Evolutionary conservation across 768 basidiomycete genomes (phyloP), one percentile per base, ranked within the genome.

Genomic region (Pilatotrama ljubarskyi): DNA sequence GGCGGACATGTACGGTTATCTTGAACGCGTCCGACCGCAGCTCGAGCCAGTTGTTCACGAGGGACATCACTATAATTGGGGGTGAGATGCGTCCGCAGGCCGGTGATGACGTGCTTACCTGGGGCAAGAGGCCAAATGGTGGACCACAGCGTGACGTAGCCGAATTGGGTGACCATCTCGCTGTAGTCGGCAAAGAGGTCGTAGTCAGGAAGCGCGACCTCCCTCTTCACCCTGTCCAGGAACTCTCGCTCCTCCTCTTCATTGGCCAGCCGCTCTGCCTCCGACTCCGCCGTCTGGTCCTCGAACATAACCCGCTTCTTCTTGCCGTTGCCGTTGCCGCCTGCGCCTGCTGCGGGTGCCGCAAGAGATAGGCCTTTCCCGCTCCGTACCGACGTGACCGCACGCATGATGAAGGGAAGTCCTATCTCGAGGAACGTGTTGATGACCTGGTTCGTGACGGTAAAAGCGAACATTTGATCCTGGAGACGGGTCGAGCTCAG

Each of bases 81-180:
- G 25, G 29, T 61, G n/a, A 61, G 59, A 5, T 8, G 32, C 18
- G 44, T 52, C 4, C 17, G 2, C 24, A 25, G 9, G 18, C 20
- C 29, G 25, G 15, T 22, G 49, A 25, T 52, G 18, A 48, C 1
- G 10, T 22, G 38, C 55, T 29, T 55, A 88, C 88, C 79, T 24
- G 93, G 87, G 2, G 93, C 90, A 17, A 98, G 78, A 2, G 95
- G 93, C 94, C 95, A 98, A 59, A 95, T 92, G 29, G 92, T 87
- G 46, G 87, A 91, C 93, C 95, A 98, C 20, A 98, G 77, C 8
- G 85, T 86, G 29, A 98, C 86, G 70, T 96, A 95, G 0, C 96
- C 95, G 71, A 96, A 97, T 68, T 95, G 93, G 9, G 90, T 89
- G 15, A 91, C 91, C 95, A 99, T 98, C 76, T 99, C 97, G 68